phyloP scores from a whole-genome alignment of 2,329 filamentous ascomycete genomes.

The Chalaropsis ovoidea region DNA sequence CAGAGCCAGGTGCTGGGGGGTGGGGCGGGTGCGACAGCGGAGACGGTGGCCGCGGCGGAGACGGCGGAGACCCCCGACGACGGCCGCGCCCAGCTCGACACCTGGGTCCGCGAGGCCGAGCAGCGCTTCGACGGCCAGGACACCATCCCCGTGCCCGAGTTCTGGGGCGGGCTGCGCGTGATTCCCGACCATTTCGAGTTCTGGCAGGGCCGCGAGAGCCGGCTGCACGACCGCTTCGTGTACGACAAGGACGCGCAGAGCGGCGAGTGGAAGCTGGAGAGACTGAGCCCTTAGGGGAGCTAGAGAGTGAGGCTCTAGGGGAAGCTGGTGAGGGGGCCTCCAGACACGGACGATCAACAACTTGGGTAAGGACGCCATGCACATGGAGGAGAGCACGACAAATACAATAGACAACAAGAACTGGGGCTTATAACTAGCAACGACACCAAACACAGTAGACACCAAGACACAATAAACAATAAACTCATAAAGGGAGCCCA shows the following conservation, averaged over 20 bases:
- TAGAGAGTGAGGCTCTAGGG: not conserved
- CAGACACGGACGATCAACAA: no score
- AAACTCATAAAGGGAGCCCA: no score
- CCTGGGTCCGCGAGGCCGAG: slow-evolving; percentile 67
- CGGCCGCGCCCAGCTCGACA: slow-evolving; percentile 63
- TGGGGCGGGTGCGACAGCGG: no score
- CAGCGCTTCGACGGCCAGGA: slow-evolving; percentile 63
- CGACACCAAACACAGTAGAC: not conserved
- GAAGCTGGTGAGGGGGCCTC: no score
- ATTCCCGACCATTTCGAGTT: slow-evolving; percentile 85
- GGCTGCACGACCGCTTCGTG: slow-evolving; percentile 86
- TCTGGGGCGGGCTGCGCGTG: slow-evolving; percentile 87
- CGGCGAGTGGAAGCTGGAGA: slow-evolving; percentile 55
- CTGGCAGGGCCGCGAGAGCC: slow-evolving; percentile 83
- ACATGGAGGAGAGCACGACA: not conserved
- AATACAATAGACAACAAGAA: not conserved
- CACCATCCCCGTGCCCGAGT: slow-evolving; percentile 78
- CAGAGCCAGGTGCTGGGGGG: slow-evolving; percentile 64
- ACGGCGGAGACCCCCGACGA: slow-evolving; percentile 42
- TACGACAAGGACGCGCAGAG: slow-evolving; percentile 46
- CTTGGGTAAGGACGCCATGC: no score
- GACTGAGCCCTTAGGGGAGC: slow-evolving; percentile 55
- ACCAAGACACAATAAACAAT: slow-evolving; percentile 6
- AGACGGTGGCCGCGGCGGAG: not conserved
- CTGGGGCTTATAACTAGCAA: not conserved